Evolutionary conservation across 2,329 filamentous ascomycete species (phyloP), one percentile per base, ranked within the genome.

Genomic region (Furcasterigmium furcatum): DNA sequence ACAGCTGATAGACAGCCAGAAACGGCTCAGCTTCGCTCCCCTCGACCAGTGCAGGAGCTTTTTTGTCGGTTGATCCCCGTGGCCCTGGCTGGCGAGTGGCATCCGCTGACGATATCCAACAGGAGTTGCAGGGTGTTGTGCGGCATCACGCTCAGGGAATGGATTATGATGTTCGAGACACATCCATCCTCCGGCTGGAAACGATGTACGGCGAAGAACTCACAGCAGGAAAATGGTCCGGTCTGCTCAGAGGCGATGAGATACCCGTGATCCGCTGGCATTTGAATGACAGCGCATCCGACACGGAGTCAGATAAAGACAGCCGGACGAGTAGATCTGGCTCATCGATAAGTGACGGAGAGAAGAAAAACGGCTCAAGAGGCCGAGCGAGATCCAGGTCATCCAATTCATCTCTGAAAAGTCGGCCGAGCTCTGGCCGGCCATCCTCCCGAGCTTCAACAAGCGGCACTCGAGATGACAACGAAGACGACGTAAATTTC

Each of bases 31-130:
- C 5, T 41, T 29, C 20, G 24, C 27, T 2, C 25, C 39, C 7
- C 24, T 19, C 16, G 39, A 41, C n/a, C n/a, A 32, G 19, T 41
- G 39, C 39, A 41, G 39, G 16, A 41, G 39, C 25, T 41, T 41
- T 19, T 41, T 29, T 14, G 39, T 41, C 1, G n/a, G 39, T 30
- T 4, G 4, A 13, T n/a, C 24, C 22, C 6, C 16, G 9, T 2
- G 5, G 7, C 12, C 13, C 14, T 12, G 25, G 13, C 14, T 5
- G 2, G 20, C 13, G 8, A n/a, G 9, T 16, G 13, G 13, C 13
- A 32, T n/a, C 14, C 30, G 8, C 30, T 32, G 13, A 32, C 3
- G 2, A n/a, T 32, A 4, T 8, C 9, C 7, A 7, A 32, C 13
- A 32, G 30, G 30, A 32, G 13, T 16, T 32, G 16, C 30, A 32